Evolutionary conservation across 805 yeast species (phyloP), one percentile per base, ranked within the genome.

Genomic region (Debaryomyces prosopidis): DNA sequence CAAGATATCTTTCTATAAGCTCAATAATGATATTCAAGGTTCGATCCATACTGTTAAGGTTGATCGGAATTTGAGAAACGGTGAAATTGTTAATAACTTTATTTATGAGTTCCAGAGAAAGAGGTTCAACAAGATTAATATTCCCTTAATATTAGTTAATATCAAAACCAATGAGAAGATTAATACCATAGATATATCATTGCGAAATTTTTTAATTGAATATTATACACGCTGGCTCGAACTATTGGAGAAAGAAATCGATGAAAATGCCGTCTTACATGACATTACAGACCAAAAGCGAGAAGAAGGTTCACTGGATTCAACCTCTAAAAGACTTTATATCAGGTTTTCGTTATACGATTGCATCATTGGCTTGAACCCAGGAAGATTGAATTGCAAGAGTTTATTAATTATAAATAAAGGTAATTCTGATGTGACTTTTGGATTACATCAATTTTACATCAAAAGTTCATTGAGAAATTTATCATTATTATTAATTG

Each of bases 191-290:
- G 78, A 75, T 20, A 52, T 82, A 1, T 67, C 71, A 36, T 49
- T 85, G 17, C 68, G 78, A 30, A 80, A 82, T 46, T 43, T 79
- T 10, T 51, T 66, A 4, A 6, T 85, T 2, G 80, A 82, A 34
- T 87, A 86, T 52, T 77, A 81, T 52, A 80, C 90, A 0, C 62
- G 67, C 18, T 80, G 91, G 86, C 46, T 86, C 14, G 49, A 66
- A 4, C 46, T 77, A 16, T 66, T 52, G 15, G 55, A 50, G 23
- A 49, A 46, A 30, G 53, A 49, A 18, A 43, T 43, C 17, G 44
- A 41, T 17, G 53, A 49, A 31, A 45, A 43, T 8, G 42, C 46
- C 4, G 37, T 43, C 4, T 11, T 26, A 28, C 15, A 20, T 26
- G 41, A 38, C 15, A 34, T 34, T 18, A 16, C 41, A 48, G 1